A percentile compares a stretch with the other conserved stretches of the same genome.
Conservation (phyloP, 2,329 filamentous ascomycete species). For the Neofusicoccum sp. region DNA sequence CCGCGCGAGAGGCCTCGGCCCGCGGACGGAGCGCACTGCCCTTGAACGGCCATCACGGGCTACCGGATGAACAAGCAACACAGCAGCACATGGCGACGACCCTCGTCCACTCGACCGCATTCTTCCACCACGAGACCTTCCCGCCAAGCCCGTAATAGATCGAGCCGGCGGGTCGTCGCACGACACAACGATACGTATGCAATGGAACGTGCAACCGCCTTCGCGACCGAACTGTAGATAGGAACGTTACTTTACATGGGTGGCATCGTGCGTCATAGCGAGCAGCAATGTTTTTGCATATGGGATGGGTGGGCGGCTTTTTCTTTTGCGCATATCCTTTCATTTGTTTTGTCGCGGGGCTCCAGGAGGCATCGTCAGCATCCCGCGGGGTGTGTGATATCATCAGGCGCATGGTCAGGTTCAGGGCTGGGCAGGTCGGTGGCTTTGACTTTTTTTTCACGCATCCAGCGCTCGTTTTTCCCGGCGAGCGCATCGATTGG, state of each 20-base stretch:
- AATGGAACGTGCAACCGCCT: background rate
- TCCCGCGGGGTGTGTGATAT: slow-evolving; percentile 12
- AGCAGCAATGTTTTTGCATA: slow-evolving; percentile 15
- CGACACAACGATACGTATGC: background rate
- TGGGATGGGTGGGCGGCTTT: slow-evolving; percentile 11
- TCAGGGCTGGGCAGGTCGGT: background rate
- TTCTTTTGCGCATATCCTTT: slow-evolving; percentile 5
- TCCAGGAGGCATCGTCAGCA: slow-evolving; percentile 12
- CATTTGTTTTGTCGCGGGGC: background rate
- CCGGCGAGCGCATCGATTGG: slow-evolving; percentile 2
- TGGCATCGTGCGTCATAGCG: slow-evolving; percentile 13
- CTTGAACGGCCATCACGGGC: background rate
- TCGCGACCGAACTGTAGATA: background rate
- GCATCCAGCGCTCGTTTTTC: slow-evolving; percentile 1
- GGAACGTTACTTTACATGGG: background rate
- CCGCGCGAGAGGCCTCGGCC: background rate
- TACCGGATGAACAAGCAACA: background rate
- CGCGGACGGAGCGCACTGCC: background rate
- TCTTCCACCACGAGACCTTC: background rate
- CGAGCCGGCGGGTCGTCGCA: background rate
- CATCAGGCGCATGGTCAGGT: slow-evolving; percentile 14
- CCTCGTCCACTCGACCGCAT: background rate
- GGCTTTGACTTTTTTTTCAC: background rate
- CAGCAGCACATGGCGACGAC: background rate
- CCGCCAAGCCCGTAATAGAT: background rate